Evolutionary conservation across 2,329 filamentous ascomycete species (phyloP).

Genomic region (Neocucurbitaria cava): DNA sequence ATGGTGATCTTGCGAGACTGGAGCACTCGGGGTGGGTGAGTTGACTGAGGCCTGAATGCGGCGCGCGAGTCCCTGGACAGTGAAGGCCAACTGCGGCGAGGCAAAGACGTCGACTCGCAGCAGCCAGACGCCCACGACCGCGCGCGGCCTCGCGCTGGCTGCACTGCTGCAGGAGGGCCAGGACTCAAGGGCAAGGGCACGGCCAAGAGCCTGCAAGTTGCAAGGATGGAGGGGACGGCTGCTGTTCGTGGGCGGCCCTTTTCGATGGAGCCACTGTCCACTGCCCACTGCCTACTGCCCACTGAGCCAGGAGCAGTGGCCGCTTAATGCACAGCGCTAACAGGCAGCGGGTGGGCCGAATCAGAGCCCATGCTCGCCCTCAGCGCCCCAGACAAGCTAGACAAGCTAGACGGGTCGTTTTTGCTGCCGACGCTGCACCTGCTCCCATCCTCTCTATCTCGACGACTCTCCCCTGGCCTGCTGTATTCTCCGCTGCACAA

Average conservation of each 20-base stretch:
- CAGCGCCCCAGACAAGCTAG: constrained; percentile 14
- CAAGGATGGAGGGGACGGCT: constrained; percentile 2
- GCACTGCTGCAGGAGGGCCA: too few relatives aligned
- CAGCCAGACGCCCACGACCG: constrained; percentile 7
- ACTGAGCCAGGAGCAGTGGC: constrained; percentile 1
- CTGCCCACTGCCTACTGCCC: too few relatives aligned
- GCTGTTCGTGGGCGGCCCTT: constrained; percentile 16
- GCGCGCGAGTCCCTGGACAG: background rate
- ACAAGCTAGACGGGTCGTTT: constrained; percentile 30
- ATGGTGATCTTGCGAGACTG: background rate
- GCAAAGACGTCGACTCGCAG: background rate
- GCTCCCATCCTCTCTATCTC: constrained; percentile 14
- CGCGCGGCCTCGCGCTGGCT: background rate
- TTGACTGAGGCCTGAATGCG: background rate
- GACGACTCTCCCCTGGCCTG: constrained; percentile 13
- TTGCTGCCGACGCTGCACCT: constrained; percentile 28
- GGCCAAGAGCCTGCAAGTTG: too few relatives aligned
- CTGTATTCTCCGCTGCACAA: constrained; percentile 1
- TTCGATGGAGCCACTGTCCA: constrained; percentile 23
- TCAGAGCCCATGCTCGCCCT: constrained; percentile 24
- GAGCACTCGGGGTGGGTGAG: too few relatives aligned
- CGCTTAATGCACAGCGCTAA: constrained; percentile 31
- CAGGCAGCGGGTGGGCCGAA: constrained; percentile 23
- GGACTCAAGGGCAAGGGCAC: too few relatives aligned
- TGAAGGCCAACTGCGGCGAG: background rate